Base-by-base conservation (phyloP, 1,139 yeast genomes). In the Pichia sp. region DNA sequence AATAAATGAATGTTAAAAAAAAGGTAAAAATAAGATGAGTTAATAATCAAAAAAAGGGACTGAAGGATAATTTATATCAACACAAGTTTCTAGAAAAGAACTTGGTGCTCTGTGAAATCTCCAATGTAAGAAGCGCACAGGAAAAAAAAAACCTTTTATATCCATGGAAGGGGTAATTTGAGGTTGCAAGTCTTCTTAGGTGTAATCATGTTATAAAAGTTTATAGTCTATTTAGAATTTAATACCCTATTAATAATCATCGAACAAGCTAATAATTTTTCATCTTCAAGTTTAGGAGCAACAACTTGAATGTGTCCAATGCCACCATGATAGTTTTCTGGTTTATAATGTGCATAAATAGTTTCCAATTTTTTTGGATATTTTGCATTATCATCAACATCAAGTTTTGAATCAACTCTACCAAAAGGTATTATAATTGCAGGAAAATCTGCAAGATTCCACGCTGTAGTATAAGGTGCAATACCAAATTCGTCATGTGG, bases 391-490 rank as follows among this genome's bases (percentile, higher is more conserved):
- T 54, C 59, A 47, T 48, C 52, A 15, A 52, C 43, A 44, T 63
- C 67, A 35, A 61, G 35, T 8, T 39, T 50, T 42, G 65, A 66
- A 59, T 80, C 84, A 56, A 77, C 84, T 61, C 63, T 70, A 15
- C 85, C 82, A 11, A 84, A 75, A 56, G 83, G 86, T 65, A 79
- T 68, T 2, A 72, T 71, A 51, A 79, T 72, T 37, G 80, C 71
- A 39, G 87, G 84, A 56, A 77, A 70, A 59, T 82, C 87, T 55
- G 80, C 65, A 47, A 81, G 60, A 62, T 81, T 82, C 73, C 79
- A 83, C 55, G 82, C 72, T 0, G 85, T 66, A 12, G 88, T 82
- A 68, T 83, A 83, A 43, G 76, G 73, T 44, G 77, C 80, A 16
- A 82, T 79, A 42, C 63, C 64, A 36, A 58, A 58, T 27, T 54